phyloP scores from a whole-genome alignment of 2,329 filamentous ascomycete genomes.

The Fusarium hostae region DNA sequence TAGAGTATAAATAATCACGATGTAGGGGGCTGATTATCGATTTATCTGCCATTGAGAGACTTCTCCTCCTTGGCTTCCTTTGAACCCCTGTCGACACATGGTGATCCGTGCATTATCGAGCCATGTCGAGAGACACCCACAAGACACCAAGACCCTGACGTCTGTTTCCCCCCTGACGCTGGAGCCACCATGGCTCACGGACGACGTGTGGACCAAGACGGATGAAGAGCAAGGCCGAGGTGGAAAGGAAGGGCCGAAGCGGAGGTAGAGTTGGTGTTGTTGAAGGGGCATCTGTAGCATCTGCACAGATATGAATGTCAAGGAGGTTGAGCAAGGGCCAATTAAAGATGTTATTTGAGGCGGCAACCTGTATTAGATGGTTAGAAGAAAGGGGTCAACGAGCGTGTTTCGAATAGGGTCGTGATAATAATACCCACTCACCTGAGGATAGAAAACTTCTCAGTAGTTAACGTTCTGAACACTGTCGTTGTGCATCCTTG shows the following conservation, averaged over 20 bases:
- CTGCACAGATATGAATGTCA: neutral
- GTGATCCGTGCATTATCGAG: conserved; percentile 27
- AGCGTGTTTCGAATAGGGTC: conserved; percentile 6
- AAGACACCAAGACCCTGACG: neutral
- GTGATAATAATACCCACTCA: neutral
- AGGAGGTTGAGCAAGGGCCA: neutral
- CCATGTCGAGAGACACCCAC: conserved; percentile 7
- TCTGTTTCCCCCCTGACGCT: conserved; percentile 32
- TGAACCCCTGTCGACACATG: conserved; percentile 13
- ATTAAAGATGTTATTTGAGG: neutral
- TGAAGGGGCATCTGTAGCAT: neutral
- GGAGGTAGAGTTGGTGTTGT: neutral
- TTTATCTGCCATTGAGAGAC: neutral
- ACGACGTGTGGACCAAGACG: conserved; percentile 20
- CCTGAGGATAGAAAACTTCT: conserved; percentile 9
- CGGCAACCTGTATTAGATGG: neutral
- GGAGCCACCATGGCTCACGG: conserved; percentile 13
- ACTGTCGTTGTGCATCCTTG: neutral
- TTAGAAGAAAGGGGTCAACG: neutral
- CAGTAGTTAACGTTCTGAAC: conserved; percentile 9
- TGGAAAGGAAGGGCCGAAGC: conserved; percentile 25
- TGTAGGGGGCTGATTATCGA: conserved; percentile 12
- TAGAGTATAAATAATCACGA: conserved; percentile 11
- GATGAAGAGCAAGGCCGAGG: conserved; percentile 8
- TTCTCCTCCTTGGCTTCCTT: conserved; percentile 13